Conservation (phyloP, 2,329 filamentous ascomycete species). For the Arthrobotrys iridis region DNA sequence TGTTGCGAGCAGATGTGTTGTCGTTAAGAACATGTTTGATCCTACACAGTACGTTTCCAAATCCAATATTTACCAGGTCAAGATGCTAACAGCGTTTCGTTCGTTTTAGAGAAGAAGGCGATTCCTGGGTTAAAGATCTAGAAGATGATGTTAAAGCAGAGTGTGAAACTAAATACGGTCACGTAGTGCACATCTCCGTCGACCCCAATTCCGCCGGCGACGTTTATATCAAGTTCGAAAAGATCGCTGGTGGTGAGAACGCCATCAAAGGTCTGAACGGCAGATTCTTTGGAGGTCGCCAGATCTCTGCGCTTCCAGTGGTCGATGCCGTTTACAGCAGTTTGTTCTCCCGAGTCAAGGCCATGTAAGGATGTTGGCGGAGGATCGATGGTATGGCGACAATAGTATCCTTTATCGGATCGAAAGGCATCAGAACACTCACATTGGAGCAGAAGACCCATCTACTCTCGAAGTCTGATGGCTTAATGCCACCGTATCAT, state of each 20-base stretch:
- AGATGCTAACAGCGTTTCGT: slow-evolving; percentile 1
- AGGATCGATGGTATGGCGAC: slow-evolving; percentile 47
- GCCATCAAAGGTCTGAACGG: slow-evolving; percentile 98
- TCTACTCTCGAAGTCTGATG: background rate
- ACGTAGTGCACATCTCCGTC: slow-evolving; percentile 95
- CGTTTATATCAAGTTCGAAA: slow-evolving; percentile 98
- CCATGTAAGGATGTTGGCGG: slow-evolving; percentile 67
- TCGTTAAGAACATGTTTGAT: slow-evolving; percentile 96
- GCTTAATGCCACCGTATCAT: background rate
- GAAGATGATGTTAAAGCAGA: slow-evolving; percentile 93
- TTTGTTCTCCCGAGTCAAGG: slow-evolving; percentile 86
- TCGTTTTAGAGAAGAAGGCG: slow-evolving; percentile 77
- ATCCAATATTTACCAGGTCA: slow-evolving; percentile 60
- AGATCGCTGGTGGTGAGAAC: slow-evolving; percentile 93
- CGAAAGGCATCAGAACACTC: slow-evolving; percentile 11
- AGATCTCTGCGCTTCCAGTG: slow-evolving; percentile 93
- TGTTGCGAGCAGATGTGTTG: slow-evolving; percentile 90
- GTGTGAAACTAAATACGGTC: slow-evolving; percentile 94
- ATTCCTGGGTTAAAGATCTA: slow-evolving; percentile 89
- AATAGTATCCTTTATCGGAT: slow-evolving; percentile 12
- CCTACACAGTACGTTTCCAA: slow-evolving; percentile 78
- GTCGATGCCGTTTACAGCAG: slow-evolving; percentile 99
- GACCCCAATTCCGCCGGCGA: slow-evolving; percentile 94
- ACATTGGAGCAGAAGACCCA: slow-evolving; percentile 30
- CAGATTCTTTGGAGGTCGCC: slow-evolving; percentile 90